Evolutionary conservation across 305 asterid genomes (phyloP), one percentile per base, ranked within the genome.

Genomic region (Andrographis paniculata): DNA sequence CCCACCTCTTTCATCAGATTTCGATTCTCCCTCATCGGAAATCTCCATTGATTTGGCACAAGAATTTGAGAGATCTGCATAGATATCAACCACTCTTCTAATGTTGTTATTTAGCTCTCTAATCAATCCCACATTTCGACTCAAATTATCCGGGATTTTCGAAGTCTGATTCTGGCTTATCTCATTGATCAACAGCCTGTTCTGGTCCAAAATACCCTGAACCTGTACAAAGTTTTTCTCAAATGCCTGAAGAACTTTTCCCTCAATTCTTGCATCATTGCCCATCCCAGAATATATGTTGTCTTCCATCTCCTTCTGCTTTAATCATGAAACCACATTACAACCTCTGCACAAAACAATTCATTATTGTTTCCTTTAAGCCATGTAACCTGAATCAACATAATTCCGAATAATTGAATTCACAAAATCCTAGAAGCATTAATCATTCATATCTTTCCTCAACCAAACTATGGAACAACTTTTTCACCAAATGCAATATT

Each of bases 121-220:
- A 47, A 87, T 81, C 17, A 87, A 42, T 9, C 94, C 93, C 58
- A 80, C 95, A 60, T 87, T 87, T 50, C 92, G 64, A 72, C 70
- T 79, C 67, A 87, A 66, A 50, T 84, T 80, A 54, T 84, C 95
- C 5, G 95, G 94, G 38, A 76, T 63, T 56, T 77, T 78, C 41
- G 97, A 87, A 73, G 84, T 93, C 9, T 87, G 97, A 19, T 87
- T 87, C 65, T 80, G 93, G 22, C 84, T 87, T n/a, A 87, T 84
- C 88, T 84, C 85, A 35, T 73, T 71, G 56, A 87, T 87, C 14
- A 87, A 58, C 45, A 84, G 56, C 67, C 94, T 70, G 53, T 87
- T 87, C 53, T 84, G 97, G 63, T 87, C 96, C 61, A 87, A 60
- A 35, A 83, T 71, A 41, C 58, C 67, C 59, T 87, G 95, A 11